Conservation (phyloP, 805 yeast species). For the Saccharomyces paradoxus region DNA sequence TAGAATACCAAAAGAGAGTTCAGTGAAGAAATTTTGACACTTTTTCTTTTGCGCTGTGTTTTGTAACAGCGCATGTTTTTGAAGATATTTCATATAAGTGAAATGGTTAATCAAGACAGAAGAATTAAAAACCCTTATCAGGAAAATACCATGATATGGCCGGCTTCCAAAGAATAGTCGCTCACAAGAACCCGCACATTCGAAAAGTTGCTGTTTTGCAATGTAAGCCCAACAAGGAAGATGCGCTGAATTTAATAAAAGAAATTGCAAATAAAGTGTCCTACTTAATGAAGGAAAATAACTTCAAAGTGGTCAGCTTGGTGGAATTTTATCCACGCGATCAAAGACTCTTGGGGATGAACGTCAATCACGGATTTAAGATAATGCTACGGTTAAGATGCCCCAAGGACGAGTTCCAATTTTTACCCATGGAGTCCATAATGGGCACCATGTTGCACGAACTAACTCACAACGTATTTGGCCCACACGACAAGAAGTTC, state of each 20-base stretch:
- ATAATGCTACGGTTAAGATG: constrained; percentile 64
- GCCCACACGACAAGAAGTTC: constrained; percentile 73
- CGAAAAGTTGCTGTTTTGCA: constrained; percentile 38
- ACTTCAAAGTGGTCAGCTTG: constrained; percentile 56
- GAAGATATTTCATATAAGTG: background rate
- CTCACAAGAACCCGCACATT: constrained; percentile 25
- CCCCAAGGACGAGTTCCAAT: constrained; percentile 41
- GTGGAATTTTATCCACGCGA: constrained; percentile 78
- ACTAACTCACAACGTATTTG: constrained; percentile 67
- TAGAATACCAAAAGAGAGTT: background rate
- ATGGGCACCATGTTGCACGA: constrained; percentile 86
- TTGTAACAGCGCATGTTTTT: background rate
- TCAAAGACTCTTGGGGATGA: constrained; percentile 62
- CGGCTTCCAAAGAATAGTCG: background rate
- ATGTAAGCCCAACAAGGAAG: constrained; percentile 38
- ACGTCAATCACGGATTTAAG: constrained; percentile 70
- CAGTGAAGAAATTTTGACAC: background rate
- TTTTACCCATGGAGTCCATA: constrained; percentile 56
- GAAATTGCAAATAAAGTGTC: constrained; percentile 63
- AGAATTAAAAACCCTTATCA: background rate
- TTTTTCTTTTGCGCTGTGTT: background rate
- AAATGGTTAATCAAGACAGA: background rate
- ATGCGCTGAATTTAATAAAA: constrained; percentile 53
- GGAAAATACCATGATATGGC: background rate
- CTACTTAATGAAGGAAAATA: constrained; percentile 65